These are phyloP conservation scores for Starmerella geochares DNA, from an alignment of 805 yeast species.

Conservation along the genomic window DNA sequence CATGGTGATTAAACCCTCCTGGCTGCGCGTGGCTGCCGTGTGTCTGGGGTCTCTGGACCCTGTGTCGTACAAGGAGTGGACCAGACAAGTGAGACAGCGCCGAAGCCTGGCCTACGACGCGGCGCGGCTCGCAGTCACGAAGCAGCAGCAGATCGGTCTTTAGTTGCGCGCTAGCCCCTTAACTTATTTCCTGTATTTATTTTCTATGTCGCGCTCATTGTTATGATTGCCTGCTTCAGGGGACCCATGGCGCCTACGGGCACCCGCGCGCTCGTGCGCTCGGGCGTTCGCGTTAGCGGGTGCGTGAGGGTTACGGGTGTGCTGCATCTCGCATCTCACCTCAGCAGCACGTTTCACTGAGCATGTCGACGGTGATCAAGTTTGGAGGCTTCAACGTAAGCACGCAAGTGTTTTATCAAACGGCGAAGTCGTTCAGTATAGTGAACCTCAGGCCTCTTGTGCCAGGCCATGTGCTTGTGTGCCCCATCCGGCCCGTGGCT, in stretches of 20 bases:
- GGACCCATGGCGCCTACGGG: too few relatives aligned
- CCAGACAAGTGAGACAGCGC: conserved; percentile 6
- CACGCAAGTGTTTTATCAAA: conserved; percentile 38
- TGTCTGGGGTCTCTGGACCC: conserved; percentile 2
- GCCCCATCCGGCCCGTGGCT: conserved; percentile 62
- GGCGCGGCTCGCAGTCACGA: not conserved
- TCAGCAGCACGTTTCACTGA: not conserved
- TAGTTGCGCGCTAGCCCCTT: not conserved
- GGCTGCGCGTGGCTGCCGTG: not conserved
- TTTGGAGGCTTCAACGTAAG: conserved; percentile 32
- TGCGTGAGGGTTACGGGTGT: not conserved
- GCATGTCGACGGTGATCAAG: conserved; percentile 14
- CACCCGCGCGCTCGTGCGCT: too few relatives aligned
- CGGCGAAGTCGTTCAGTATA: conserved; percentile 65
- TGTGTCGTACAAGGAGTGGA: conserved; percentile 2
- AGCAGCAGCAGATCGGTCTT: conserved; percentile 1
- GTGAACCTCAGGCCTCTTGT: conserved; percentile 88
- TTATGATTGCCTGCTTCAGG: too few relatives aligned
- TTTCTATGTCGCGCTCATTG: too few relatives aligned
- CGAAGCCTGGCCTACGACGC: conserved; percentile 2
- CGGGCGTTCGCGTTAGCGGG: too few relatives aligned
- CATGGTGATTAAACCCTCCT: conserved; percentile 5
- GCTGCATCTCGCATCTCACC: too few relatives aligned
- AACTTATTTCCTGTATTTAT: not conserved
- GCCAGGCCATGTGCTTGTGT: conserved; percentile 87